Percentiles rank a stretch among this genome's conserved stretches.
Conservation (phyloP, 208 protist genomes). For the Crithidia brevicula region DNA sequence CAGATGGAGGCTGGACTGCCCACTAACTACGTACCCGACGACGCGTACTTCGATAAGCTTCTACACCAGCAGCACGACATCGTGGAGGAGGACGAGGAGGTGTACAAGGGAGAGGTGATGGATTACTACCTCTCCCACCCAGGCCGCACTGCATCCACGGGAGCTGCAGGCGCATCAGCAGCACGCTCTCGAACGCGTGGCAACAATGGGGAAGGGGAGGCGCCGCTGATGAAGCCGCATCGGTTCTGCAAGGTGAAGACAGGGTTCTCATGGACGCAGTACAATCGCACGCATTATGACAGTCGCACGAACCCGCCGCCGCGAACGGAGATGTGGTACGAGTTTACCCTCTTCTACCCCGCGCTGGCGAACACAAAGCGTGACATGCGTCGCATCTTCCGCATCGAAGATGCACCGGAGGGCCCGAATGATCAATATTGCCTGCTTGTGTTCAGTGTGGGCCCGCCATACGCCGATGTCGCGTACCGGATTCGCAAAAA, state of each 20-base stretch:
- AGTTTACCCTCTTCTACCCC: conserved; percentile 99
- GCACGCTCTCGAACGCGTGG: conserved; percentile 18
- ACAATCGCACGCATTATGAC: conserved; percentile 99
- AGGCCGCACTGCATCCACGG: neutral
- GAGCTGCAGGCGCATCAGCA: neutral
- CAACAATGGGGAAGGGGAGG: conserved; percentile 16
- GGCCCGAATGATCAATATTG: conserved; percentile 87
- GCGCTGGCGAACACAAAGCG: conserved; percentile 94
- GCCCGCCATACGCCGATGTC: conserved; percentile 99
- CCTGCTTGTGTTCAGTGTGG: conserved; percentile 94
- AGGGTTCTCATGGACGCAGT: conserved; percentile 98
- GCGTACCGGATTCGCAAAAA: conserved; percentile 97
- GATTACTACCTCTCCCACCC: conserved; percentile 78
- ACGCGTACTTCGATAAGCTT: conserved; percentile 69
- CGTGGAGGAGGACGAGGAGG: conserved; percentile 82
- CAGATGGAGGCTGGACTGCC: conserved; percentile 46
- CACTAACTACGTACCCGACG: conserved; percentile 74
- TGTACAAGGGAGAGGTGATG: conserved; percentile 85
- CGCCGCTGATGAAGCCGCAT: conserved; percentile 94
- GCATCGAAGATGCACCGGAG: conserved; percentile 76
- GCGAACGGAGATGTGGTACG: conserved; percentile 99
- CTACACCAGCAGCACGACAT: conserved; percentile 69
- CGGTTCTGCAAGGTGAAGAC: conserved; percentile 99
- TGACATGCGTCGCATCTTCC: conserved; percentile 94
- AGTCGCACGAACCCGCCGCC: conserved; percentile 98